Percentiles rank a stretch among this genome's conserved stretches.
Conservation (phyloP, 805 yeast genomes). For the Cyberlindnera petersonii region DNA sequence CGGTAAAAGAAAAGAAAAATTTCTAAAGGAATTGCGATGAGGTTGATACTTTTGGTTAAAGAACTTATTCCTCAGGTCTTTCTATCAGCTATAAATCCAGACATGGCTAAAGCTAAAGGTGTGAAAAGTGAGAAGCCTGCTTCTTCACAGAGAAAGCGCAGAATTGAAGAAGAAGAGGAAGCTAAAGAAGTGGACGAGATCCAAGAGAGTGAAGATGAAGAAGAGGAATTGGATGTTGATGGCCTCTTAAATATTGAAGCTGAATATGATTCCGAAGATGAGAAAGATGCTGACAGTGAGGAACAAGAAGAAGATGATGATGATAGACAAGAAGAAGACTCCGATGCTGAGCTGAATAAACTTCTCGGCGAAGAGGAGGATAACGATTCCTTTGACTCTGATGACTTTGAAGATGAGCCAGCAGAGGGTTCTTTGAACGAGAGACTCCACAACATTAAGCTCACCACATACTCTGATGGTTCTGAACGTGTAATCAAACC, state of each 20-base stretch:
- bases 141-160: conserved; percentile 21
- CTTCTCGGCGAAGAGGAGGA: conserved; percentile 54
- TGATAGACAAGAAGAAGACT: conserved; percentile 32
- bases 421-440: conserved; percentile 32
- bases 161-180: conserved; percentile 16
- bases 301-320: neutral
- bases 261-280: conserved; percentile 21
- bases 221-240: conserved; percentile 17
- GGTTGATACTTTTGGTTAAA: no score
- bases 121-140: neutral
- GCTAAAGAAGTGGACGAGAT: conserved; percentile 8
- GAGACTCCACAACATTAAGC: conserved; percentile 26
- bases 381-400: conserved; percentile 34
- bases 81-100: no score
- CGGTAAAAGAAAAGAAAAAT: no score
- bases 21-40: no score
- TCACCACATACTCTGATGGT: conserved; percentile 71
- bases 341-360: conserved; percentile 60
- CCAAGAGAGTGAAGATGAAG: conserved; percentile 12
- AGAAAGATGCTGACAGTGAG: conserved; percentile 12
- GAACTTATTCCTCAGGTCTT: no score
- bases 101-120: no score
- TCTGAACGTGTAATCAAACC: conserved; percentile 73
- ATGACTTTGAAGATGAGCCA: conserved; percentile 51
- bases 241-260: conserved; percentile 37